A percentile compares a stretch with the other conserved stretches of the same genome.
Evolutionary conservation across 192 early-diverging fungal species (phyloP).

Genomic region (Coemansia sp.): DNA sequence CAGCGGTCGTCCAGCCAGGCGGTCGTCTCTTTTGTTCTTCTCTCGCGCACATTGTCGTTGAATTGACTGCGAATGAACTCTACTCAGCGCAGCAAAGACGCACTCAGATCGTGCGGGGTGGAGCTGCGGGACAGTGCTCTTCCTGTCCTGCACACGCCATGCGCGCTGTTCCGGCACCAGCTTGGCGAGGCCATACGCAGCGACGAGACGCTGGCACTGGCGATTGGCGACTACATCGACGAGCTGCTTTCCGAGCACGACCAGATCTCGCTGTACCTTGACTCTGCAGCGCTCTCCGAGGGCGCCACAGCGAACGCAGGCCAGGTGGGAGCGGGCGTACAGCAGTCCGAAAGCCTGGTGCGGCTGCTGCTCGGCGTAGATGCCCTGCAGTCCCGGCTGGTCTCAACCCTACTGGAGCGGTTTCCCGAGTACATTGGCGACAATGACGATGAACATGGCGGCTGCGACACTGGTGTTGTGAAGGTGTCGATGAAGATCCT

Average conservation of each 20-base stretch:
- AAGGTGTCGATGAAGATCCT: conserved; percentile 56
- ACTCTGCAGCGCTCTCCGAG: conserved; percentile 7
- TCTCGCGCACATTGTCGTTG: conserved; percentile 33
- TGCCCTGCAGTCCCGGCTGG: conserved; percentile 52
- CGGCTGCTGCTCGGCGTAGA: conserved; percentile 58
- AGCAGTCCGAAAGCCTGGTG: conserved; percentile 52
- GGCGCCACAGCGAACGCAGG: not conserved
- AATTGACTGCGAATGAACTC: conserved; percentile 17
- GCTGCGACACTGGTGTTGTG: conserved; percentile 16
- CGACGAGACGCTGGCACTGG: not conserved
- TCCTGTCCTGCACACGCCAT: conserved; percentile 20
- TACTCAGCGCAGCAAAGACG: conserved; percentile 1
- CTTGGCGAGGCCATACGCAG: conserved; percentile 8
- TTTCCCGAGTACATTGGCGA: conserved; percentile 57
- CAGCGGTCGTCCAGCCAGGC: too few relatives aligned
- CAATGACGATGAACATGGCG: conserved; percentile 42
- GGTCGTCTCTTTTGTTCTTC: too few relatives aligned
- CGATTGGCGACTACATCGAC: conserved; percentile 17
- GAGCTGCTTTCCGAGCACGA: conserved; percentile 25
- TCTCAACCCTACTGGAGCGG: conserved; percentile 52
- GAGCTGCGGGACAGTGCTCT: not conserved
- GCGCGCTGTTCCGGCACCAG: conserved; percentile 27
- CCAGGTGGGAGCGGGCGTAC: not conserved
- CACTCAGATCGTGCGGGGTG: conserved; percentile 20
- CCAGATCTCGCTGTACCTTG: conserved; percentile 17